Conservation (phyloP, 1,284 basidiomycete genomes). For the Calocybe gambosa region DNA sequence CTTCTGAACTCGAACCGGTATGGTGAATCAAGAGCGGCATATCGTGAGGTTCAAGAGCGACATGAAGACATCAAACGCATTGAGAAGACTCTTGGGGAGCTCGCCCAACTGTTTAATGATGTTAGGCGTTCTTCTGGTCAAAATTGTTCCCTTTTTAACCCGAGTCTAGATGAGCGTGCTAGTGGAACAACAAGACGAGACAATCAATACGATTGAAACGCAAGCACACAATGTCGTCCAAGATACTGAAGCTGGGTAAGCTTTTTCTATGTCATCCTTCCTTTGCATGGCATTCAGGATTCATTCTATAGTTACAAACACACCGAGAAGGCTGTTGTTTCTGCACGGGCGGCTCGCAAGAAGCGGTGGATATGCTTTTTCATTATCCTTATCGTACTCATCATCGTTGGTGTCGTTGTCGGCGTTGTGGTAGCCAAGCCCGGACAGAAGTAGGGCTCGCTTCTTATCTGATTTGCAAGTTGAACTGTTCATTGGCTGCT, state of each 20-base stretch:
- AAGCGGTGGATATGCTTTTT: conserved; percentile 93
- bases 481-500: conserved; percentile 1
- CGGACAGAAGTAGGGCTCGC: too few species aligned
- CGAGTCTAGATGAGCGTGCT: conserved; percentile 72
- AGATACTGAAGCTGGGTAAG: conserved; percentile 81
- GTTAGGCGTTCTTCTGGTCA: conserved; percentile 31
- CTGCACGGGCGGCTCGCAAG: conserved; percentile 85
- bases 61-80: conserved; percentile 96
- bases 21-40: conserved; percentile 86
- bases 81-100: conserved; percentile 86
- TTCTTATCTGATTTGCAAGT: too few species aligned
- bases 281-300: conserved; percentile 2
- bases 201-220: conserved; percentile 74
- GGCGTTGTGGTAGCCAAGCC: conserved; percentile 56
- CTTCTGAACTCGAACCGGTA: conserved; percentile 88
- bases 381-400: conserved; percentile 58
- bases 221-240: conserved; percentile 69
- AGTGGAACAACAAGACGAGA: conserved; percentile 90
- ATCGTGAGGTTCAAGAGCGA: conserved; percentile 93
- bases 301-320: conserved; percentile 56
- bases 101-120: conserved; percentile 95
- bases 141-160: conserved; percentile 5
- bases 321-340: conserved; percentile 81
- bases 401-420: conserved; percentile 58
- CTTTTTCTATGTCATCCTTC: conserved; percentile 14